phyloP scores from a whole-genome alignment of 441 rosid genomes.

The Pelargonium australe region DNA sequence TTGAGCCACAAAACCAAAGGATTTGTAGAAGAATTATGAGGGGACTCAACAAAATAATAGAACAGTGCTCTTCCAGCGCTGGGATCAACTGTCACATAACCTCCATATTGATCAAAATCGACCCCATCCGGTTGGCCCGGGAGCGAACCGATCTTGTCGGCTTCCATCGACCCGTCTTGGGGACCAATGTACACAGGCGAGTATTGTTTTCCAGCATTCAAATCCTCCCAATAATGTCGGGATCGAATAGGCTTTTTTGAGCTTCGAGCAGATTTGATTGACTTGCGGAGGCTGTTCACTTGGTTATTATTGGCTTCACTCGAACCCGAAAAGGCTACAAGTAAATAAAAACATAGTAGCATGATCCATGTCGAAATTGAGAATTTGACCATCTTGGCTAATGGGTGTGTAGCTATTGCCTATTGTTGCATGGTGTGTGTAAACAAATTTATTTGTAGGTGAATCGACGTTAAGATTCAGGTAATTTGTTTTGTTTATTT shows the following conservation, averaged over 20 bases:
- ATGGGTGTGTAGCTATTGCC: no score
- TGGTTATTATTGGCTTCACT: constrained; percentile 16
- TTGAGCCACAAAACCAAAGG: constrained; percentile 40
- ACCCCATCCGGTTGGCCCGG: constrained; percentile 32
- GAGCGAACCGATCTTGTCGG: constrained; percentile 26
- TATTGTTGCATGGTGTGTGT: neutral
- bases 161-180: constrained; percentile 23
- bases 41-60: constrained; percentile 37
- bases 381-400: neutral
- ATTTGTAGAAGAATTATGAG: constrained; percentile 22
- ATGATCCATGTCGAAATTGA: neutral
- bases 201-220: neutral
- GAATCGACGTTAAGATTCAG: neutral
- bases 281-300: constrained; percentile 10
- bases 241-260: neutral
- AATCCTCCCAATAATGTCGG: neutral
- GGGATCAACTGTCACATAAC: constrained; percentile 31
- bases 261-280: constrained; percentile 12
- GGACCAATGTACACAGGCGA: constrained; percentile 11
- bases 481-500: neutral
- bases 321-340: neutral
- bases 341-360: neutral
- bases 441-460: neutral
- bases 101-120: constrained; percentile 32
- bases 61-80: constrained; percentile 30